These are phyloP conservation scores for Chlorella sorokiniana DNA, from an alignment of 139 green algal genomes.

Conservation along the genomic window DNA sequence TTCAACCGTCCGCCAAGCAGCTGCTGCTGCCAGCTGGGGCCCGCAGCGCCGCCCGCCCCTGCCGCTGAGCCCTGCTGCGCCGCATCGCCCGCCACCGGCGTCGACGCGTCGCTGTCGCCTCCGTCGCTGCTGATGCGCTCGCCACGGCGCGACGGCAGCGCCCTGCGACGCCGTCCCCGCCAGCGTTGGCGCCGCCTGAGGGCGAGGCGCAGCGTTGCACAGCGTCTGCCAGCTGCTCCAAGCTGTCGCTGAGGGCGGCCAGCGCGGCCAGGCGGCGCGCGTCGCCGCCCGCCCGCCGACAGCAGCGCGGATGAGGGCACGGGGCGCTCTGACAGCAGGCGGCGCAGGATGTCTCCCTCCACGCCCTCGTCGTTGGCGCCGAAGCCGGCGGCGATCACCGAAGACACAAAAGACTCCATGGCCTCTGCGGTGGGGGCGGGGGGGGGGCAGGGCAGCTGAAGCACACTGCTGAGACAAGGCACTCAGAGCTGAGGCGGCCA, in stretches of 20 bases:
- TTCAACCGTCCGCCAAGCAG: slow-evolving; percentile 6
- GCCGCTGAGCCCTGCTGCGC: background rate
- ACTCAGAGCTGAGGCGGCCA: too few relatives aligned
- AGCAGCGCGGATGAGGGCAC: slow-evolving; percentile 52
- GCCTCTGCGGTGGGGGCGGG: slow-evolving; percentile 12
- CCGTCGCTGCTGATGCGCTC: slow-evolving; percentile 9
- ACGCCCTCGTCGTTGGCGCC: slow-evolving; percentile 43
- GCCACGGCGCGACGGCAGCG: background rate
- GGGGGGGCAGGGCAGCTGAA: background rate
- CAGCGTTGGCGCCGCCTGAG: background rate
- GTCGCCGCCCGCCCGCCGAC: slow-evolving; percentile 11
- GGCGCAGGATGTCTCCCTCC: slow-evolving; percentile 49
- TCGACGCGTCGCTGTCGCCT: slow-evolving; percentile 6
- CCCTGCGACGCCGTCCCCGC: background rate
- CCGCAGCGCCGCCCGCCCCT: background rate
- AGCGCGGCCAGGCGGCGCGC: slow-evolving; percentile 32
- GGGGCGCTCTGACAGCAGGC: slow-evolving; percentile 36
- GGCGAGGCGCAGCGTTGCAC: slow-evolving; percentile 51
- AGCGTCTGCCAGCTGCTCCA: slow-evolving; percentile 60
- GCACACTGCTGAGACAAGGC: too few relatives aligned
- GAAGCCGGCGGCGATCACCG: slow-evolving; percentile 42
- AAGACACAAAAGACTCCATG: slow-evolving; percentile 46
- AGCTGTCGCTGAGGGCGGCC: slow-evolving; percentile 55
- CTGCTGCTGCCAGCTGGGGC: slow-evolving; percentile 13
- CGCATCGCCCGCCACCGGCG: background rate